Evolutionary conservation across 1,284 basidiomycete species (phyloP), one percentile per base, ranked within the genome.

Genomic region (Ceratobasidium sp.): DNA sequence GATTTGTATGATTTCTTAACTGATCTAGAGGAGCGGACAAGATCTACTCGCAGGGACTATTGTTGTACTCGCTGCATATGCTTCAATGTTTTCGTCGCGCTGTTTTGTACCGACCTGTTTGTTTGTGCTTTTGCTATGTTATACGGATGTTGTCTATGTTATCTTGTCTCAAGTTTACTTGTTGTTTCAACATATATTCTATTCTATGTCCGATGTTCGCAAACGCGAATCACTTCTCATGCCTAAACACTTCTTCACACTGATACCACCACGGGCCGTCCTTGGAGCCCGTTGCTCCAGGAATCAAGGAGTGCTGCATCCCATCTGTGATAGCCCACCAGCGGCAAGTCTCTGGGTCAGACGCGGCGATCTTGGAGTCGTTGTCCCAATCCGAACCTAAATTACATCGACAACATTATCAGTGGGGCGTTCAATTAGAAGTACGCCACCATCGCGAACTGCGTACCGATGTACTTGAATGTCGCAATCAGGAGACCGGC

Each of bases 281-380:
- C 9, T 88, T 91, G 76, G 91, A 93, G 7, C 92, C 92, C 0
- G 84, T 86, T 1, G 93, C 92, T 22, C 88, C 91, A 1, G 87
- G 84, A 9, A 90, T 85, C 54, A 93, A 88, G 79, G 88, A 91
- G 82, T 91, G 89, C 82, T 95, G 93, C 92, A 94, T 92, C 3
- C 81, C 84, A 80, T 94, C 93, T 0, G 92, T 91, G 74, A 93
- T 82, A 78, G 85, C 84, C 93, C 93, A 94, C 93, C 93, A 95
- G 73, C 86, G 81, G 79, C 87, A 86, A 22, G 92, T 94, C 79
- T 90, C 89, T 47, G 87, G 85, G 80, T 93, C 91, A 31, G 88
- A 86, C 6, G 85, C 88, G 47, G 93, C 87, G 36, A 82, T 85
- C 57, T 83, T 85, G 69, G 88, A 93, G 79, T 94, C 87, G 8